These are phyloP conservation scores for Phytophthora constricta DNA, from an alignment of 352 stramenopile species.

Conservation along the genomic window DNA sequence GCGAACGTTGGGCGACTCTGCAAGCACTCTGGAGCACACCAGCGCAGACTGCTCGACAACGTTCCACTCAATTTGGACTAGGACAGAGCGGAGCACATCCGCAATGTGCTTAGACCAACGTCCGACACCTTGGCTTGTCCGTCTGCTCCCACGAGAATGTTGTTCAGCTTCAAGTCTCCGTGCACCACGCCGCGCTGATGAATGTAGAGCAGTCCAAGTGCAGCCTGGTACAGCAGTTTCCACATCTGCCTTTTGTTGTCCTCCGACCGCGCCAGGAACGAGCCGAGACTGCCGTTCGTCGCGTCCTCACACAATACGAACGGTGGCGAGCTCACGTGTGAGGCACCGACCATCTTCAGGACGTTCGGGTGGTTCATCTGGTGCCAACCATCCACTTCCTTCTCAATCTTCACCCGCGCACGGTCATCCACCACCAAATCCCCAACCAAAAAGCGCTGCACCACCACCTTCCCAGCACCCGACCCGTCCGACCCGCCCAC, in stretches of 20 bases:
- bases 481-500: neutral
- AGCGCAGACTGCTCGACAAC: conserved; percentile 15
- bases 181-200: conserved; percentile 32
- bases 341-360: conserved; percentile 36
- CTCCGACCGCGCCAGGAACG: conserved; percentile 1
- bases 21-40: conserved; percentile 38
- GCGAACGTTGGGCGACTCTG: conserved; percentile 14
- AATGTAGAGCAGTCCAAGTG: conserved; percentile 30
- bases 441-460: conserved; percentile 4
- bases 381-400: conserved; percentile 6
- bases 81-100: neutral
- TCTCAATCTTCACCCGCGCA: neutral
- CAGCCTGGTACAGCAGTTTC: conserved; percentile 29
- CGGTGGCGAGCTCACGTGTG: conserved; percentile 26
- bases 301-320: conserved; percentile 36
- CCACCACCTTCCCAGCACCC: conserved; percentile 4
- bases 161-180: conserved; percentile 36
- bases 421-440: neutral
- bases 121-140: conserved; percentile 31
- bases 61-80: conserved; percentile 17
- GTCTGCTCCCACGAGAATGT: conserved; percentile 28
- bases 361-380: conserved; percentile 39
- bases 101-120: conserved; percentile 21
- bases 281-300: conserved; percentile 19
- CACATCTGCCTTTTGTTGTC: conserved; percentile 21